Evolutionary conservation across 371 early-diverging fungal species (phyloP), one percentile per base, ranked within the genome.

Genomic region (Ordospora colligata): DNA sequence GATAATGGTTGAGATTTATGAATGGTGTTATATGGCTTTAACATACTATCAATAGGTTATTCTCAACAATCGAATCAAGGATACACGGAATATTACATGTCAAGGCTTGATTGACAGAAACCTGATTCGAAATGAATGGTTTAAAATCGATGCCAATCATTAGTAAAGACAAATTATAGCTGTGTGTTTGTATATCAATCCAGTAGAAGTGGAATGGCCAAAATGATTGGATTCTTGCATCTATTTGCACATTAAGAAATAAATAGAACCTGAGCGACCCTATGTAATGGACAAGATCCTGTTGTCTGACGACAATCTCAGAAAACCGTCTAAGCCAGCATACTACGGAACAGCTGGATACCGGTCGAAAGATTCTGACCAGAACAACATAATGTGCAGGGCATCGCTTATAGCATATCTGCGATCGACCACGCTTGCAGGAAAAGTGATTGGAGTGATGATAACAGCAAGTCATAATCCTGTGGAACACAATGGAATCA

Each of bases 401-500:
- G 90, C 92, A 25, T 96, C 92, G 69, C 87, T 96, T 63, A 85
- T 97, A 73, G 94, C 95, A 14, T 88, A 89, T 22, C 86, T 96
- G 53, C 89, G 96, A 66, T 93, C 94, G 17, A 89, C 91, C 78
- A 88, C 88, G 78, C 86, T 91, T 63, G 85, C 88, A 66, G 92
- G 94, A 49, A 87, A 90, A 74, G 87, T 87, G 69, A 92, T 99
- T 73, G 99, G 99, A 75, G 89, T 93, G 47, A 95, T 97, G 95
- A 88, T 99, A 72, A 99, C 99, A 53, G 99, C 97, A 46, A 93
- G 94, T 43, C 99, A 99, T 86, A 97, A 97, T 85, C 92, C 93
- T 66, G 93, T 87, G 75, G 86, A 87, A 5, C 97, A 99, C 86
- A 99, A 99, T 83, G 99, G 99, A 67, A 92, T 96, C 79, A 99